Percentiles rank a stretch among this genome's conserved stretches.
Evolutionary conservation across 768 basidiomycete genomes (phyloP).

Genomic region (Suillus spraguei): DNA sequence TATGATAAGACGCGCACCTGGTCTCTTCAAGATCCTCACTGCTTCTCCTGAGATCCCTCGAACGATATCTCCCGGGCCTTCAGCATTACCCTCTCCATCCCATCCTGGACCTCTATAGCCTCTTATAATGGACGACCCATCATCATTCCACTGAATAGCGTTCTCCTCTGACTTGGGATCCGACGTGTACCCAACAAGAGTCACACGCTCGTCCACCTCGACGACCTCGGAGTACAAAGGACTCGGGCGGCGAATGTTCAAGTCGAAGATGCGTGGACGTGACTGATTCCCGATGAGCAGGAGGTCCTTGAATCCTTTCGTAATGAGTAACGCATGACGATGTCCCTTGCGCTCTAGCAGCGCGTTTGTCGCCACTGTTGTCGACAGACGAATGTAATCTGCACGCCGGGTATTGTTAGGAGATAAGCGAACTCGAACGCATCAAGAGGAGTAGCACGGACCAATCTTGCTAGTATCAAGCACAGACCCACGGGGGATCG

Average conservation of each 20-base stretch:
- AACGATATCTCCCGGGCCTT: constrained; percentile 82
- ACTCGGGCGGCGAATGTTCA: constrained; percentile 79
- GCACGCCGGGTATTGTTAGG: neutral
- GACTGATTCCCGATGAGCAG: constrained; percentile 94
- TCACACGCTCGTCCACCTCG: constrained; percentile 88
- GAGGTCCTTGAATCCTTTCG: constrained; percentile 89
- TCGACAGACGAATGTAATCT: constrained; percentile 93
- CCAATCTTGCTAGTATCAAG: constrained; percentile 84
- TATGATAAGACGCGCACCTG: constrained; percentile 48
- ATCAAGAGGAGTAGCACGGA: constrained; percentile 25
- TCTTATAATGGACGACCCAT: constrained; percentile 62
- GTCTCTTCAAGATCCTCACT: constrained; percentile 77
- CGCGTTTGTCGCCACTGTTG: constrained; percentile 96
- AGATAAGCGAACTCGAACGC: neutral
- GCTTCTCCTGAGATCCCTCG: constrained; percentile 87
- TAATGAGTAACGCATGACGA: constrained; percentile 88
- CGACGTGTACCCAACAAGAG: constrained; percentile 89
- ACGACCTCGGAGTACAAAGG: constrained; percentile 73
- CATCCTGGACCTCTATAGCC: constrained; percentile 80
- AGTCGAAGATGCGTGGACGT: constrained; percentile 92
- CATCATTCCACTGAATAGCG: constrained; percentile 73
- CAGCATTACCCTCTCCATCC: constrained; percentile 69
- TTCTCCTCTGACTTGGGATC: constrained; percentile 82
- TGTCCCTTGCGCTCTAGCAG: constrained; percentile 94
- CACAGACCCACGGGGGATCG: constrained; percentile 64